Evolutionary conservation across 148 eudicot genomes (phyloP).

Genomic region (Cornus kousa): DNA sequence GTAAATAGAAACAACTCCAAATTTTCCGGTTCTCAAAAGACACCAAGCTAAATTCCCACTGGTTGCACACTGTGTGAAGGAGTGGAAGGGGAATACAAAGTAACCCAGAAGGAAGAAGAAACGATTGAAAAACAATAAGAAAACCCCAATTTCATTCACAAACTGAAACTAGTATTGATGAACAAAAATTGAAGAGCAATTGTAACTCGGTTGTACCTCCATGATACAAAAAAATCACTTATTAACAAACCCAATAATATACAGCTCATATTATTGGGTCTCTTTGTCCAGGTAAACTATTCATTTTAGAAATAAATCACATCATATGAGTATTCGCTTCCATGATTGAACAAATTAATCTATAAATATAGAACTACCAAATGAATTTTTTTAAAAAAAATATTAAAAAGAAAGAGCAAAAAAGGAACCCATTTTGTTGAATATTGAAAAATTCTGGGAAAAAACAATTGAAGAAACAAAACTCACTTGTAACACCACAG

Average conservation of each 20-base stretch:
- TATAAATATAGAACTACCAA: slow-evolving; percentile 9
- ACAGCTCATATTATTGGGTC: slow-evolving; percentile 12
- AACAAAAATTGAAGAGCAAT: slow-evolving; percentile 1
- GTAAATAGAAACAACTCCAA: not conserved
- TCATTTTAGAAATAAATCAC: slow-evolving; percentile 9
- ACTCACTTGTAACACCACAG: slow-evolving; percentile 99
- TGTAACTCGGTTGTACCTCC: slow-evolving; percentile 1
- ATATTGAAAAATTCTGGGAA: slow-evolving; percentile 7
- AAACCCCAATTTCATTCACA: not conserved
- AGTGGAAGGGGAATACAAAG: slow-evolving; percentile 4
- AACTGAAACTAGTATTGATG: slow-evolving; percentile 1
- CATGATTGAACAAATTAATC: slow-evolving; percentile 31
- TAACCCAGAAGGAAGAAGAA: slow-evolving; percentile 2
- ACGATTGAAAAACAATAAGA: not conserved
- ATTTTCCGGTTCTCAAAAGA: slow-evolving; percentile 5
- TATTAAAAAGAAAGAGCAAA: not conserved
- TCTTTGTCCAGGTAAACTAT: slow-evolving; percentile 7
- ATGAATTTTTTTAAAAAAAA: not conserved
- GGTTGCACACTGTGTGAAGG: not conserved
- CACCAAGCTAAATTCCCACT: not conserved
- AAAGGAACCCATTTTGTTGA: slow-evolving; percentile 11
- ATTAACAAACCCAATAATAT: slow-evolving; percentile 2
- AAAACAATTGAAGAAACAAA: slow-evolving; percentile 24
- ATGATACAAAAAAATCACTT: not conserved
- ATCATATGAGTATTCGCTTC: slow-evolving; percentile 18